Conservation (phyloP, 2,329 filamentous ascomycete species). For the Neoscytalidium dimidiatum region DNA sequence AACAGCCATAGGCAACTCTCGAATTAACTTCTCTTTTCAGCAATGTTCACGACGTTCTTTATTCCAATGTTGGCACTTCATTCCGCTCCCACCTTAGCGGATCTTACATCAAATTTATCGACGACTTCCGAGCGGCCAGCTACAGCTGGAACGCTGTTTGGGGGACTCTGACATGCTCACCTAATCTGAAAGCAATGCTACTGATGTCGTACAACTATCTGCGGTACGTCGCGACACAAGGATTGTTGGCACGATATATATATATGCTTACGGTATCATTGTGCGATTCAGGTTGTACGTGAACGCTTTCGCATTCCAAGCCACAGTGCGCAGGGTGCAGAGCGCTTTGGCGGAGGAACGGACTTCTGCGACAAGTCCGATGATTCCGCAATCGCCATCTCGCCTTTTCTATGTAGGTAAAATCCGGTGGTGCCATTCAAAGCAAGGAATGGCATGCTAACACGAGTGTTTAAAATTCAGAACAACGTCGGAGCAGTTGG, state of each 20-base stretch:
- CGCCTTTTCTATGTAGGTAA: constrained; percentile 39
- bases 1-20: constrained; percentile 54
- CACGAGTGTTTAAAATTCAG: constrained; percentile 41
- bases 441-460: not conserved
- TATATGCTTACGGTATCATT: not conserved
- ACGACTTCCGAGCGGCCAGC: constrained; percentile 70
- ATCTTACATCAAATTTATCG: constrained; percentile 74
- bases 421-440: too few relatives aligned
- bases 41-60: constrained; percentile 73
- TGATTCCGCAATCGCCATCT: constrained; percentile 40
- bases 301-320: constrained; percentile 75
- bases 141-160: constrained; percentile 71
- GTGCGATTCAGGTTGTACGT: constrained; percentile 57
- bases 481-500: constrained; percentile 53
- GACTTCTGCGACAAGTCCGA: constrained; percentile 18
- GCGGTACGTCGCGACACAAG: constrained; percentile 33
- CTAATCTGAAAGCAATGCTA: constrained; percentile 66
- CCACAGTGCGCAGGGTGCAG: constrained; percentile 54
- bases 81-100: constrained; percentile 71
- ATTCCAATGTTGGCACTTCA: constrained; percentile 69
- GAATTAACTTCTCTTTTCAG: constrained; percentile 73
- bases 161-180: constrained; percentile 50
- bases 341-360: not conserved
- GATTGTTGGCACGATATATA: not conserved
- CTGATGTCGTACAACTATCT: constrained; percentile 73